phyloP scores from a whole-genome alignment of 306 rosid species.

The Cicer bijugum region DNA sequence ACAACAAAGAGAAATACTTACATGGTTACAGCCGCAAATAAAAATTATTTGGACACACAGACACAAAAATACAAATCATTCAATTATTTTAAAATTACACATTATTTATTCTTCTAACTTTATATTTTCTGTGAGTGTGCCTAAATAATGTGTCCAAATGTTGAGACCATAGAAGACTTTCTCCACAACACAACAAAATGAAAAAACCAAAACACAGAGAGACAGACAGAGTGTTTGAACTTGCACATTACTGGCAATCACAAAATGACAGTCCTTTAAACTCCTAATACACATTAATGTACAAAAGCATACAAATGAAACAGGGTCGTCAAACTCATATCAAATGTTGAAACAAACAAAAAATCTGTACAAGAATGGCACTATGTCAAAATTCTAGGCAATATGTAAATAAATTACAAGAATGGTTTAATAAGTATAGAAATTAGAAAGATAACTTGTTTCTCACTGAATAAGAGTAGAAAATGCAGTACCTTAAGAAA shows the following conservation, averaged over 20 bases:
- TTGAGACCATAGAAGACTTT: too few species aligned
- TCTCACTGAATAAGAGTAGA: slow-evolving; percentile 2
- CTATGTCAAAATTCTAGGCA: neutral
- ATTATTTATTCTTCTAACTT: too few species aligned
- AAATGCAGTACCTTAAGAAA: slow-evolving; percentile 48
- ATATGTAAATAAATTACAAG: neutral
- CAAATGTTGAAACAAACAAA: neutral
- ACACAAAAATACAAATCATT: too few species aligned
- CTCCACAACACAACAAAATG: slow-evolving; percentile 11
- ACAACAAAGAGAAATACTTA: neutral
- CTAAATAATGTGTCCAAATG: too few species aligned
- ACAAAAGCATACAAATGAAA: slow-evolving; percentile 36
- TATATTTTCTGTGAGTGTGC: too few species aligned
- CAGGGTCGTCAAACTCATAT: slow-evolving; percentile 7
- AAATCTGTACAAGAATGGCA: neutral
- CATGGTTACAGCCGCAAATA: too few species aligned
- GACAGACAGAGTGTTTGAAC: neutral
- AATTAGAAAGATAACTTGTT: neutral
- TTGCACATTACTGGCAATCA: neutral
- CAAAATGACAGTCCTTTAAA: neutral
- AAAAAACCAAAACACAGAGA: neutral
- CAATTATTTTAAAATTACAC: too few species aligned
- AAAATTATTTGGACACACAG: too few species aligned
- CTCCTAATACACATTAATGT: neutral
- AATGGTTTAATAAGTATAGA: neutral